Evolutionary conservation across 768 basidiomycete genomes (phyloP).

Genomic region (Trametes cingulata): DNA sequence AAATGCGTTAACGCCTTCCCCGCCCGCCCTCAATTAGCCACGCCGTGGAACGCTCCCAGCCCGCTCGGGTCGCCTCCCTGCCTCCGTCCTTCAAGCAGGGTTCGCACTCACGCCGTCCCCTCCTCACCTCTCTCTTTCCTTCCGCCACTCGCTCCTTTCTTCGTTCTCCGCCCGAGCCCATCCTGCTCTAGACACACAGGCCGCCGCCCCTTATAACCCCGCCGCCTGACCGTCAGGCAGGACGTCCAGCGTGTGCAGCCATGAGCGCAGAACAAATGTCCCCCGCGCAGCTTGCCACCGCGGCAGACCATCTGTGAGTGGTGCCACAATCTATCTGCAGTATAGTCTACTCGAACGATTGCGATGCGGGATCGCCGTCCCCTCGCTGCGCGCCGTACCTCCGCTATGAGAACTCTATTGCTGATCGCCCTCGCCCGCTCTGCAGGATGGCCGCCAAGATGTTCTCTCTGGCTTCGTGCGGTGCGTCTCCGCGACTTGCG

Average conservation of each 20-base stretch:
- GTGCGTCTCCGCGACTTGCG: constrained; percentile 6
- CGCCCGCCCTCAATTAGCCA: constrained; percentile 19
- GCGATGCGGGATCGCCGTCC: constrained; percentile 6
- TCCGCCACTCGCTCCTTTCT: not conserved
- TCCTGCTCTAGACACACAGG: not conserved
- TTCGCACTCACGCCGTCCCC: constrained; percentile 4
- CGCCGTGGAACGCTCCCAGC: constrained; percentile 17
- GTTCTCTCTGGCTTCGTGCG: constrained; percentile 25
- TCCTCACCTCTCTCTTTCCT: constrained; percentile 2
- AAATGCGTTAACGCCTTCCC: constrained; percentile 7
- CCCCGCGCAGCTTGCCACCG: constrained; percentile 14
- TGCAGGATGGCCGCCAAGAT: constrained; percentile 24
- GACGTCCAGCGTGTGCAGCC: constrained; percentile 3
- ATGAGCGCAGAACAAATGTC: constrained; percentile 13
- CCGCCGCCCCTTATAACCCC: constrained; percentile 8
- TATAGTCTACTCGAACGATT: not conserved
- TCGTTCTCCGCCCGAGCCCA: not conserved
- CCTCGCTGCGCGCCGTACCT: not conserved
- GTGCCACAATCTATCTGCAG: not conserved
- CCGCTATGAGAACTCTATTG: constrained; percentile 1
- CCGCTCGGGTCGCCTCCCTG: constrained; percentile 8
- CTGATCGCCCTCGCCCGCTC: constrained; percentile 1
- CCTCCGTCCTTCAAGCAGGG: constrained; percentile 13
- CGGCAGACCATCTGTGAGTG: constrained; percentile 22
- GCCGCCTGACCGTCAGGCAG: not conserved